Evolutionary conservation across 2,329 filamentous ascomycete genomes (phyloP).

Genomic region (Zymoseptoria tritici): DNA sequence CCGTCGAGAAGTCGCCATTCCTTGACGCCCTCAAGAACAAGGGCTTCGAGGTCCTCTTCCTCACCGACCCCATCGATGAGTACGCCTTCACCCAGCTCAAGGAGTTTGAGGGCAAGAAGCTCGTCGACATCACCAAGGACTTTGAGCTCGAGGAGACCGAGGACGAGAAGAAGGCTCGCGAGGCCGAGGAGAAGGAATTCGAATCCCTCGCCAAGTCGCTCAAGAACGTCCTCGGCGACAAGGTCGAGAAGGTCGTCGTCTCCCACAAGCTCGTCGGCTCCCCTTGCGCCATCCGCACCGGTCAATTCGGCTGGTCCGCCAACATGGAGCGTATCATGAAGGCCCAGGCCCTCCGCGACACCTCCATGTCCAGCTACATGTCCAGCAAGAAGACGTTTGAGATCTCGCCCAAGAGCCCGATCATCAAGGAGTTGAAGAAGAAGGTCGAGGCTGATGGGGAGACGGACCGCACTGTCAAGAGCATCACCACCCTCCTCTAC

Average conservation of each 20-base stretch:
- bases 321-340: conserved; percentile 99
- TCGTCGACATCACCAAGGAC: conserved; percentile 99
- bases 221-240: conserved; percentile 98
- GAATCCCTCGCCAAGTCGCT: conserved; percentile 90
- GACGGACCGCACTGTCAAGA: conserved; percentile 99
- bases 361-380: conserved; percentile 99
- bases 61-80: conserved; percentile 98
- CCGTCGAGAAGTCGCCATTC: conserved; percentile 97
- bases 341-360: conserved; percentile 98
- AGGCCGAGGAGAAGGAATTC: conserved; percentile 97
- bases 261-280: conserved; percentile 92
- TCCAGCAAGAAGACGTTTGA: conserved; percentile 99
- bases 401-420: conserved; percentile 97
- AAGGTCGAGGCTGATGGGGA: conserved; percentile 97
- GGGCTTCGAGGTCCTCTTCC: conserved; percentile 98
- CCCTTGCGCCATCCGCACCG: conserved; percentile 97
- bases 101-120: conserved; percentile 99
- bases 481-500: conserved; percentile 95
- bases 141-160: conserved; percentile 99
- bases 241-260: conserved; percentile 99
- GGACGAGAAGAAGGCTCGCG: conserved; percentile 94
- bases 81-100: conserved; percentile 99
- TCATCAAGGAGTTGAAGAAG: conserved; percentile 98
- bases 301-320: conserved; percentile 99
- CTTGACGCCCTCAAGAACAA: conserved; percentile 97